Percentiles rank a stretch among this genome's conserved stretches.
Evolutionary conservation across 176 grass and related monocot genomes (phyloP).

Genomic region (Paspalum notatum): DNA sequence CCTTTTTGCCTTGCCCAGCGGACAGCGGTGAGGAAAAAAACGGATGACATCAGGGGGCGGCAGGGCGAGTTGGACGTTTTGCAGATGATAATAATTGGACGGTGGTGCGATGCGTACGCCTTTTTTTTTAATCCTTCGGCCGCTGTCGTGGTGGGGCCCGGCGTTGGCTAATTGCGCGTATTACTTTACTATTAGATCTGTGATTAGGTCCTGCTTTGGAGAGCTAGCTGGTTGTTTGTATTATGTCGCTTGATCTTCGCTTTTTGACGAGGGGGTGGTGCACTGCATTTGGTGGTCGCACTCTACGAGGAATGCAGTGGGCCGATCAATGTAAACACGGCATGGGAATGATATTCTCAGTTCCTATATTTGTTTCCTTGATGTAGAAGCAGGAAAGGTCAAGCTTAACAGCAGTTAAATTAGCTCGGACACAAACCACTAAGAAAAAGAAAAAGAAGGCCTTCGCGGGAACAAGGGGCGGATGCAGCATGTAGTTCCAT

Average conservation of each 20-base stretch:
- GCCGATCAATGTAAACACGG: background rate
- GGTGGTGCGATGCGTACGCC: conserved; percentile 31
- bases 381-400: background rate
- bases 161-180: background rate
- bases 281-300: conserved; percentile 12
- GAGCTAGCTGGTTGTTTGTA: background rate
- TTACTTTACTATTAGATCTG: conserved; percentile 12
- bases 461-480: background rate
- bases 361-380: background rate
- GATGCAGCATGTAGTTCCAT: too few relatives aligned
- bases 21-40: background rate
- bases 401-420: background rate
- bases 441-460: background rate
- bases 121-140: background rate
- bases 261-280: background rate
- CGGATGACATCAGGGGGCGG: conserved; percentile 29
- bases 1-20: background rate
- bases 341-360: background rate
- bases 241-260: background rate
- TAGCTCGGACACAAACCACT: background rate
- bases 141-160: conserved; percentile 17
- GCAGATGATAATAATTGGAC: conserved; percentile 38
- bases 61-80: conserved; percentile 14
- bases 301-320: background rate
- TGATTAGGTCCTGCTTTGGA: conserved; percentile 12